Conservation (phyloP, 192 early-diverging fungal genomes). For the Podila epigama region DNA sequence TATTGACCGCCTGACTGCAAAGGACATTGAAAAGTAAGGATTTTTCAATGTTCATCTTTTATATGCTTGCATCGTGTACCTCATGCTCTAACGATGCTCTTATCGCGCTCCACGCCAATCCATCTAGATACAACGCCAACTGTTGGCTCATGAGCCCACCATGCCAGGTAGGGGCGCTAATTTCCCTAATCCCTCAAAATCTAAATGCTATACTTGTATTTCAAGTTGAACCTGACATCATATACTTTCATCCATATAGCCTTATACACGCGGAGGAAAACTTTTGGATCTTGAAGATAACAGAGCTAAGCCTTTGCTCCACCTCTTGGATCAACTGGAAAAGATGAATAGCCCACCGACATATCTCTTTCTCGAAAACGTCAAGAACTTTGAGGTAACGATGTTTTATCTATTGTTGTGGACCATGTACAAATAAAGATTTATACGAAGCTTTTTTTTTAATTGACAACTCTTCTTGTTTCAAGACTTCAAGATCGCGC, state of each 20-base stretch:
- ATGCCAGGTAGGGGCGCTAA: constrained; percentile 70
- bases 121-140: constrained; percentile 71
- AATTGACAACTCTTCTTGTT: neutral
- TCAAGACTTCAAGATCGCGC: constrained; percentile 66
- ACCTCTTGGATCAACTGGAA: constrained; percentile 68
- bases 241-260: constrained; percentile 20
- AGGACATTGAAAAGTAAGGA: constrained; percentile 54
- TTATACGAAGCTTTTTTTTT: neutral
- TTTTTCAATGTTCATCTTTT: too few species aligned
- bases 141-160: constrained; percentile 94
- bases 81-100: neutral
- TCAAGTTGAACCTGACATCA: too few species aligned
- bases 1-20: constrained; percentile 58
- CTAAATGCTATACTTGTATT: too few species aligned
- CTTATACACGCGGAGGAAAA: constrained; percentile 82
- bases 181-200: too few species aligned
- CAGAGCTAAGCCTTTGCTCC: constrained; percentile 76
- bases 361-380: constrained; percentile 81
- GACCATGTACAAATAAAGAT: too few species aligned
- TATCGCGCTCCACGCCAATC: too few species aligned
- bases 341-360: constrained; percentile 58
- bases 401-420: too few species aligned
- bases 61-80: too few species aligned
- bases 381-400: constrained; percentile 76
- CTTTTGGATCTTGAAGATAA: constrained; percentile 75